Evolutionary conservation across 2,329 filamentous ascomycete species (phyloP).

Genomic region (Neoascochyta sp.): DNA sequence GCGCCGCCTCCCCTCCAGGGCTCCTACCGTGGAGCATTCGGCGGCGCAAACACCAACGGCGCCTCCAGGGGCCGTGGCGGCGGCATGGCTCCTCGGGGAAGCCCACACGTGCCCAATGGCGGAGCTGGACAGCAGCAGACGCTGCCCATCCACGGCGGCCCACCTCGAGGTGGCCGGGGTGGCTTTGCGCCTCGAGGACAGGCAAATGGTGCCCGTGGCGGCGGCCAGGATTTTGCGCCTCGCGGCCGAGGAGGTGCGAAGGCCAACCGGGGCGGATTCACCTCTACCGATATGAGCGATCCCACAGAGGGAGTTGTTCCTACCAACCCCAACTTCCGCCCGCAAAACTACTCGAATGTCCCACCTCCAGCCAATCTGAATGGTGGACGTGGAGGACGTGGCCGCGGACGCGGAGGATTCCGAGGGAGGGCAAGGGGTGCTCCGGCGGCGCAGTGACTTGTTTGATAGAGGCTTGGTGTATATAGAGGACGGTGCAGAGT

Average conservation of each 20-base stretch:
- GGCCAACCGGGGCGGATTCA: slow-evolving; percentile 44
- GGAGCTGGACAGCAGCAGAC: slow-evolving; percentile 29
- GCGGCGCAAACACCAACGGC: slow-evolving; percentile 44
- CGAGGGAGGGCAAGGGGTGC: slow-evolving; percentile 32
- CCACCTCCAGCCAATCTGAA: slow-evolving; percentile 37
- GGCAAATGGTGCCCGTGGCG: slow-evolving; percentile 26
- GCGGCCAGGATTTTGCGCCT: slow-evolving; percentile 31
- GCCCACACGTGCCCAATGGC: slow-evolving; percentile 22
- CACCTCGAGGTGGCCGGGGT: slow-evolving; percentile 39
- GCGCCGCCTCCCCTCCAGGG: slow-evolving; percentile 57
- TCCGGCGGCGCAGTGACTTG: too few relatives aligned
- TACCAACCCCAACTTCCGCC: slow-evolving; percentile 55
- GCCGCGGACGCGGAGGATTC: slow-evolving; percentile 30
- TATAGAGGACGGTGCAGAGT: too few relatives aligned
- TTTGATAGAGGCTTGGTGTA: too few relatives aligned
- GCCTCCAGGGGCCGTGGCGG: slow-evolving; percentile 41
- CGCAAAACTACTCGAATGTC: slow-evolving; percentile 43
- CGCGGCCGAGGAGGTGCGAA: slow-evolving; percentile 42
- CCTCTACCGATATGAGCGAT: slow-evolving; percentile 48
- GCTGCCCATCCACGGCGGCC: slow-evolving; percentile 40
- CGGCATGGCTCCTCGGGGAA: slow-evolving; percentile 31
- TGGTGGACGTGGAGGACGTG: slow-evolving; percentile 23
- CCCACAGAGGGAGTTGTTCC: slow-evolving; percentile 52
- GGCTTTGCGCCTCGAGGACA: slow-evolving; percentile 37
- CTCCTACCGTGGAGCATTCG: slow-evolving; percentile 56